These are phyloP conservation scores for Trametes villosa DNA, from an alignment of 768 basidiomycete species.

Conservation along the genomic window DNA sequence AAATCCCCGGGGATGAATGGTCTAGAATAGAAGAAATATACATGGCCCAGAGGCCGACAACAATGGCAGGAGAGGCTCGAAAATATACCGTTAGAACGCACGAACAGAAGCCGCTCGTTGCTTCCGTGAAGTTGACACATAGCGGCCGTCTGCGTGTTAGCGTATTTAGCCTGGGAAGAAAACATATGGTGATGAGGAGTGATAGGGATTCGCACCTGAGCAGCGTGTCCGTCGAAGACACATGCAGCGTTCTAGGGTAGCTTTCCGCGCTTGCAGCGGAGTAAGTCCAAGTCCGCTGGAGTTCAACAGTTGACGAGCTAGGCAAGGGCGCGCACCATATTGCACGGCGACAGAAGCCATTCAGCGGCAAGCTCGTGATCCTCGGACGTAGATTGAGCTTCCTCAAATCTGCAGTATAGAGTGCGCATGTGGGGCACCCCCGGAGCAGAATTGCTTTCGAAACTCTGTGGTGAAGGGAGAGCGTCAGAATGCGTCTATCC, in stretches of 20 bases:
- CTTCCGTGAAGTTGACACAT: neutral
- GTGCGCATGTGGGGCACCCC: neutral
- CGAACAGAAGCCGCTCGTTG: neutral
- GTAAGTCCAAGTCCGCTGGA: no score
- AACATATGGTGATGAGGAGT: neutral
- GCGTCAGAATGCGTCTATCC: neutral
- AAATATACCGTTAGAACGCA: neutral
- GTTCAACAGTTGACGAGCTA: no score
- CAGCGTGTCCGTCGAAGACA: neutral
- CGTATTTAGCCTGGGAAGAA: neutral
- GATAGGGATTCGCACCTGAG: neutral
- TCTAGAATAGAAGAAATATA: neutral
- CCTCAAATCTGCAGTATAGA: neutral
- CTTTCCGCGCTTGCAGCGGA: no score
- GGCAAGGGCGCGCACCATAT: no score
- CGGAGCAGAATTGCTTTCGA: no score
- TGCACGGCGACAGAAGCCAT: no score
- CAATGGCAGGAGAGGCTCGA: neutral
- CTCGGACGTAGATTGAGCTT: neutral
- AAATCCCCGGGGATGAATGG: neutral
- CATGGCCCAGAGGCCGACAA: neutral
- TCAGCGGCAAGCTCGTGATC: neutral
- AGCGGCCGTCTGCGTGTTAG: neutral
- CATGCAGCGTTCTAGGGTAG: no score
- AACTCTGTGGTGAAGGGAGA: neutral